A percentile compares a stretch with the other conserved stretches of the same genome.
Evolutionary conservation across 495 filamentous ascomycete species (phyloP).

Genomic region (Delitschia confertaspora): DNA sequence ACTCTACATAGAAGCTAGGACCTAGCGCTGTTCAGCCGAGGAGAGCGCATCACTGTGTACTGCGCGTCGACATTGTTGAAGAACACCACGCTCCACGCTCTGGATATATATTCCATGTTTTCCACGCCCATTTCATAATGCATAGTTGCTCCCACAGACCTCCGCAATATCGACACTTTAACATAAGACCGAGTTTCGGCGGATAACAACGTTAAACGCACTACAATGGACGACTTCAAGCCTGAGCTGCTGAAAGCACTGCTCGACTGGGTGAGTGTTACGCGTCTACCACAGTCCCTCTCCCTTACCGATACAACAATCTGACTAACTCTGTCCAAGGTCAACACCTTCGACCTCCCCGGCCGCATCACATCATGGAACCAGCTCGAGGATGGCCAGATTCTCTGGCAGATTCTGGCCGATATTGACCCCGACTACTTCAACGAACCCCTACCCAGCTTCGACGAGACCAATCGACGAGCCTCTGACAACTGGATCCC

Average conservation of each 20-base stretch:
- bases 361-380: constrained; percentile 29
- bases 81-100: too few relatives aligned
- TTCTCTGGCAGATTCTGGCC: constrained; percentile 59
- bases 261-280: constrained; percentile 44
- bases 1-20: too few relatives aligned
- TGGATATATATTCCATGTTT: constrained; percentile 12
- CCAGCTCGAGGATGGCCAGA: constrained; percentile 65
- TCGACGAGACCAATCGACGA: constrained; percentile 33
- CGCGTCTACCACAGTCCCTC: neutral
- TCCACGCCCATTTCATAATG: constrained; percentile 15
- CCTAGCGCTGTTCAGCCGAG: constrained; percentile 16
- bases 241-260: constrained; percentile 38
- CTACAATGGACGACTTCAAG: constrained; percentile 28
- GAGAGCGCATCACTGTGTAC: too few relatives aligned
- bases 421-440: constrained; percentile 64
- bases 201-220: constrained; percentile 5
- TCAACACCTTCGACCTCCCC: constrained; percentile 29
- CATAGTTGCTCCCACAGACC: constrained; percentile 20
- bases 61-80: constrained; percentile 10
- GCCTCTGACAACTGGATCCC: constrained; percentile 24
- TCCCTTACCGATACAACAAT: neutral
- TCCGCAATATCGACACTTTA: too few relatives aligned
- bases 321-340: constrained; percentile 6
- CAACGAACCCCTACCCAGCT: constrained; percentile 50
- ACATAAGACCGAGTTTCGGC: constrained; percentile 5